Conservation (phyloP, 495 filamentous ascomycete species). For the Aspergillus carlsbadensis region DNA sequence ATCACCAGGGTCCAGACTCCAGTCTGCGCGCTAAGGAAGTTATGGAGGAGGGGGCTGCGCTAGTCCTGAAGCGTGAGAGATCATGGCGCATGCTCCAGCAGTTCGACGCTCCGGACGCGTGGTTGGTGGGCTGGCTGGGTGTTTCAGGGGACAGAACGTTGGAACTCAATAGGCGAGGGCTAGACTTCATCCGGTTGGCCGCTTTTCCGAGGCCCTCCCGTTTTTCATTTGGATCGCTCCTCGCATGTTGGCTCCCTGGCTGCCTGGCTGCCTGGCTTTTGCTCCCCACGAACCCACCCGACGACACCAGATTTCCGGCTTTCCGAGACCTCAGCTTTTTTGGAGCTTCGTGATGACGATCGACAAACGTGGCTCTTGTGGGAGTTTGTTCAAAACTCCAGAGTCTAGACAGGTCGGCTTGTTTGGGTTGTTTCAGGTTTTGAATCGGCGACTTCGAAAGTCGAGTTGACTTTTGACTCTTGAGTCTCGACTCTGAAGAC, state of each 20-base stretch:
- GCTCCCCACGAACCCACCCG: constrained; percentile 21
- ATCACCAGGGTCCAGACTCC: constrained; percentile 29
- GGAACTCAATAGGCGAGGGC: background rate
- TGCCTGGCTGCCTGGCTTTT: constrained; percentile 26
- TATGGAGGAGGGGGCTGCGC: constrained; percentile 13
- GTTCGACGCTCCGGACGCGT: constrained; percentile 16
- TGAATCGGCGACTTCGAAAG: too few species aligned
- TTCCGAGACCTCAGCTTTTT: background rate
- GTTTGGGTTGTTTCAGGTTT: background rate
- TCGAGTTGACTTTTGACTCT: background rate
- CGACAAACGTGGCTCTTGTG: constrained; percentile 21
- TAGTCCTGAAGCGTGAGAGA: constrained; percentile 11
- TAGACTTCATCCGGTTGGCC: background rate
- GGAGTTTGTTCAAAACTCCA: background rate
- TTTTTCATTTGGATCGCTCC: background rate
- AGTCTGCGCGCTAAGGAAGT: constrained; percentile 14
- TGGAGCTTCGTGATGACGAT: constrained; percentile 24
- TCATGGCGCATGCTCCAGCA: constrained; percentile 28
- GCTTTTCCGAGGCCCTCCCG: too few species aligned
- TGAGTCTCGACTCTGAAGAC: background rate
- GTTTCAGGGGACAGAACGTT: constrained; percentile 7
- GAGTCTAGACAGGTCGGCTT: background rate
- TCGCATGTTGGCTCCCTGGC: constrained; percentile 11
- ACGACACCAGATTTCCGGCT: background rate
- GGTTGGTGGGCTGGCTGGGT: constrained; percentile 1